phyloP scores from a whole-genome alignment of 805 yeast species.

The Saturnispora saitoi region DNA sequence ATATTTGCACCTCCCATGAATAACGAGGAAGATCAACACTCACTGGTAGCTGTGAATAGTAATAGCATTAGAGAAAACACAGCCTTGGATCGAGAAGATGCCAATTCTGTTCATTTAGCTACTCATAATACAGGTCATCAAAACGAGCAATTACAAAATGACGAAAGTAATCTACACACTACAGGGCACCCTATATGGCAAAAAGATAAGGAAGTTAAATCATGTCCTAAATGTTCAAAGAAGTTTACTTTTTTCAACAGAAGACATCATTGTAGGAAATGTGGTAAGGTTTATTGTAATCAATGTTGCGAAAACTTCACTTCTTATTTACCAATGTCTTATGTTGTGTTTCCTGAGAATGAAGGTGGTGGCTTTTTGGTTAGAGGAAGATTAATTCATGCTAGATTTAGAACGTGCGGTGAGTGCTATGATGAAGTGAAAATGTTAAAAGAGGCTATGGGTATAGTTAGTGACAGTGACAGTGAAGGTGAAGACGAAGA shows the following conservation, averaged over 20 bases:
- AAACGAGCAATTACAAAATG: neutral
- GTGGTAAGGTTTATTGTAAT: slow-evolving; percentile 76
- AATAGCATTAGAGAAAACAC: neutral
- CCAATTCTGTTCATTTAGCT: neutral
- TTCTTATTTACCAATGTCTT: slow-evolving; percentile 49
- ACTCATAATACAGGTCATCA: neutral
- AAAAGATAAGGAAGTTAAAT: slow-evolving; percentile 44
- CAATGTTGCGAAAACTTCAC: slow-evolving; percentile 48
- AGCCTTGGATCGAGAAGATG: neutral
- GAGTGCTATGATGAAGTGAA: slow-evolving; percentile 57
- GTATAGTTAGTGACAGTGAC: slow-evolving; percentile 12
- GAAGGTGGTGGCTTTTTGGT: slow-evolving; percentile 10
- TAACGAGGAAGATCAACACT: neutral
- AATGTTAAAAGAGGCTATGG: slow-evolving; percentile 38
- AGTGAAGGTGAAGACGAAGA: neutral
- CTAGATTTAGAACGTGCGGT: slow-evolving; percentile 67
- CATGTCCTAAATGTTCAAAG: slow-evolving; percentile 48
- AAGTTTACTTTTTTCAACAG: slow-evolving; percentile 55
- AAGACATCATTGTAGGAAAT: slow-evolving; percentile 75
- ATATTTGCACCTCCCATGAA: neutral
- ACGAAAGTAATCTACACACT: neutral
- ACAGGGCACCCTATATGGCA: slow-evolving; percentile 51
- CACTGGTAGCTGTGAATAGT: neutral
- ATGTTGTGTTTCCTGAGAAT: slow-evolving; percentile 38
- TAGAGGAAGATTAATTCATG: slow-evolving; percentile 31